Percentiles rank a stretch among this genome's conserved stretches.
Evolutionary conservation across 176 grass and related monocot species (phyloP).

Genomic region (Phoenix roebelenii): DNA sequence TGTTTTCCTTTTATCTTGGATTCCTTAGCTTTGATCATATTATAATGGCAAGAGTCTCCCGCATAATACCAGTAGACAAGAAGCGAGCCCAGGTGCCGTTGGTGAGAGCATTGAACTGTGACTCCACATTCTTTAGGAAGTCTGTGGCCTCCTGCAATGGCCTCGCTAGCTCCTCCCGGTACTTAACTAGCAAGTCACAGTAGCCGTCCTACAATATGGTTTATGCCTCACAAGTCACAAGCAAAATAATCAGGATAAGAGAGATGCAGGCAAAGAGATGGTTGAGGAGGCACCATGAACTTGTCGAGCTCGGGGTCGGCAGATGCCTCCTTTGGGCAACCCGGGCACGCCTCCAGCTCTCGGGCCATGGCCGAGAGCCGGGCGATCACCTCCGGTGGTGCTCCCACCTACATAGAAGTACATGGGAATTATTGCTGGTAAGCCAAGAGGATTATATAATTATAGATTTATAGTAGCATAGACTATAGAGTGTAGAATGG

Average conservation of each 20-base stretch:
- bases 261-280: conserved; percentile 2
- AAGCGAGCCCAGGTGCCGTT: conserved; percentile 10
- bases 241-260: not conserved
- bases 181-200: conserved; percentile 46
- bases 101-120: conserved; percentile 48
- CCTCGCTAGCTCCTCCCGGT: conserved; percentile 53
- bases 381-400: conserved; percentile 44
- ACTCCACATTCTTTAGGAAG: conserved; percentile 65
- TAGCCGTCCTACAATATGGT: conserved; percentile 41
- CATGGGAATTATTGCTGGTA: not conserved
- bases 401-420: conserved; percentile 13
- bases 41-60: too few species aligned
- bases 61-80: too few species aligned
- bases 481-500: conserved; percentile 14
- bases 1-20: too few species aligned
- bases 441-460: not conserved
- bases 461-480: conserved; percentile 7
- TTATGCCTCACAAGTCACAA: not conserved
- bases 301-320: conserved; percentile 81
- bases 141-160: conserved; percentile 62
- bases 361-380: conserved; percentile 43
- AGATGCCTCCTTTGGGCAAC: conserved; percentile 16
- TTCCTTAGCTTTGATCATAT: too few species aligned
- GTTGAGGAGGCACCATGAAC: conserved; percentile 51
- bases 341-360: conserved; percentile 21